Percentiles rank a stretch among this genome's conserved stretches.
Evolutionary conservation across 129 eudicot genomes (phyloP).

Genomic region (Dittrichia graveolens): DNA sequence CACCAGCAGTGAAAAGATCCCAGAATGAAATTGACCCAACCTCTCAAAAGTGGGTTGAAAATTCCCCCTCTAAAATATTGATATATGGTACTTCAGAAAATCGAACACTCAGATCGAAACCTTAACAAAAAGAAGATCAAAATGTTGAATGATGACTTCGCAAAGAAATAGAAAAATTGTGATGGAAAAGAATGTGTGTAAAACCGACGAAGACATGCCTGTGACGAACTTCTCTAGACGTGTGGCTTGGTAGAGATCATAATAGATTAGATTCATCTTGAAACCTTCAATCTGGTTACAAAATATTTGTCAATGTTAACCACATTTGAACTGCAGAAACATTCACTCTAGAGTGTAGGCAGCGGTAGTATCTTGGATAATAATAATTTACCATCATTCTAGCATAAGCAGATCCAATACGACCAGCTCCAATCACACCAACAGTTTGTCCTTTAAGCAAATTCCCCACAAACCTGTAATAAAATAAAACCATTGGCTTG

Average conservation of each 20-base stretch:
- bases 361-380: not conserved
- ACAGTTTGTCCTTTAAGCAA: constrained; percentile 98
- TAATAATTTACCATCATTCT: constrained; percentile 88
- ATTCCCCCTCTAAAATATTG: not conserved
- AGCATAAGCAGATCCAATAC: constrained; percentile 99
- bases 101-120: not conserved
- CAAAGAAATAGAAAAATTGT: not conserved
- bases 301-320: constrained; percentile 8
- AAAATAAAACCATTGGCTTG: not conserved
- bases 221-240: constrained; percentile 96
- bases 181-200: not conserved
- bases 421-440: constrained; percentile 99
- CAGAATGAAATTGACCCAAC: too few species aligned
- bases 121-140: not conserved
- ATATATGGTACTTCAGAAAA: not conserved
- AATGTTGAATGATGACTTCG: not conserved
- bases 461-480: constrained; percentile 86
- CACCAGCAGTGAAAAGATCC: too few species aligned
- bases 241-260: constrained; percentile 93
- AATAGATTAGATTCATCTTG: constrained; percentile 97
- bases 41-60: not conserved
- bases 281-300: constrained; percentile 88
- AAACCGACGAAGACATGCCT: constrained; percentile 48
- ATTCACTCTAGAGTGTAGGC: not conserved
- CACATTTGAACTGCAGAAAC: not conserved